A percentile compares a stretch with the other conserved stretches of the same genome.
These are phyloP conservation scores for Apiospora arundinis DNA, from an alignment of 2,329 filamentous ascomycete genomes.

Conservation along the genomic window DNA sequence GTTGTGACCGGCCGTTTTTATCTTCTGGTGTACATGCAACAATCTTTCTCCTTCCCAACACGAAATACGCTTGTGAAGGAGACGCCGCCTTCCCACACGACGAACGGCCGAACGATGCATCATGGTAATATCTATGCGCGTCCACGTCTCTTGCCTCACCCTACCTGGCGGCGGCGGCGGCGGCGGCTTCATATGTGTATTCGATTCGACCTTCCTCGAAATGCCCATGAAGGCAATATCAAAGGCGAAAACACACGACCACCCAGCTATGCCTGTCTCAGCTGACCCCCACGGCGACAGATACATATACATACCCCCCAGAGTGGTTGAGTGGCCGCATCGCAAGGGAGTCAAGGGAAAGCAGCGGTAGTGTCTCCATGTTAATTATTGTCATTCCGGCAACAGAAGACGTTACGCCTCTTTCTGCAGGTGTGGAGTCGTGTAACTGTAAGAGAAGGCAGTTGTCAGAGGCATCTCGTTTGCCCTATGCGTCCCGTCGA, in stretches of 20 bases:
- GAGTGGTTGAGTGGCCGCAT: background rate
- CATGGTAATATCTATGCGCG: background rate
- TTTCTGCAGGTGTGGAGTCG: background rate
- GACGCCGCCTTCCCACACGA: background rate
- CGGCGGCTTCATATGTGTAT: background rate
- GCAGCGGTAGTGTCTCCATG: background rate
- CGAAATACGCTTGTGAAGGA: background rate
- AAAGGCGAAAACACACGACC: background rate
- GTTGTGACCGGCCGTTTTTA: background rate
- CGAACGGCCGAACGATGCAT: background rate
- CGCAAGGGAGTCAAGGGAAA: background rate
- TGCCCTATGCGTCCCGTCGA: background rate
- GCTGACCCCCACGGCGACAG: constrained; percentile 1
- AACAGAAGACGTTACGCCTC: constrained; percentile 5
- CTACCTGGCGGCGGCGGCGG: background rate
- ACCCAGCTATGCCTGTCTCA: background rate
- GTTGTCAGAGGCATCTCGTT: constrained; percentile 6
- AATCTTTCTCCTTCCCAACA: background rate
- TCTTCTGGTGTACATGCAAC: background rate
- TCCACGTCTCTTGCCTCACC: background rate
- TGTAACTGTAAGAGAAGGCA: constrained; percentile 18
- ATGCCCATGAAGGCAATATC: background rate
- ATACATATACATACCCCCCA: background rate
- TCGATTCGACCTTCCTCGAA: background rate
- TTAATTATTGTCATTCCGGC: background rate